Conservation (phyloP, 2,329 filamentous ascomycete species). For the Fusarium sambucinum region DNA sequence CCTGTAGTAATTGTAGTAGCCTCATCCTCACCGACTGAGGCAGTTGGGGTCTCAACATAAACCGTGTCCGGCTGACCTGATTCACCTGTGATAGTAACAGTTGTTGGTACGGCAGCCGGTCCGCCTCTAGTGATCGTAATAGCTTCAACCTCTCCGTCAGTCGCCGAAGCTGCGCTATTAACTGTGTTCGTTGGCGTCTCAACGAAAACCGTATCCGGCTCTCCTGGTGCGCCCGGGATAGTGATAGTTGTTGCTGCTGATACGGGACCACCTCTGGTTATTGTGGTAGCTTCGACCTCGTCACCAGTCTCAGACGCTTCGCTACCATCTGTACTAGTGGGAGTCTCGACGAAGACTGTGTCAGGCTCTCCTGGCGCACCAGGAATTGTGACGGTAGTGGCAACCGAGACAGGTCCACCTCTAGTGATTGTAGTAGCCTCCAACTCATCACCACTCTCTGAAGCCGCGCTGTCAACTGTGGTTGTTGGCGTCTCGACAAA, state of each 20-base stretch:
- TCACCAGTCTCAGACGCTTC: not conserved
- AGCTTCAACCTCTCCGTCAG: accelerated
- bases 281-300: not conserved
- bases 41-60: not conserved
- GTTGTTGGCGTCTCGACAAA: not conserved
- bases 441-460: not conserved
- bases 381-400: not conserved
- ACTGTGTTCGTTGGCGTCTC: not conserved
- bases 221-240: not conserved
- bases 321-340: not conserved
- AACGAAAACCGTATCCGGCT: not conserved
- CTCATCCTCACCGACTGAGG: not conserved
- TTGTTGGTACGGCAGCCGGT: not conserved
- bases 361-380: conserved; percentile 3
- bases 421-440: conserved; percentile 5
- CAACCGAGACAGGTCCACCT: conserved; percentile 2
- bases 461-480: not conserved
- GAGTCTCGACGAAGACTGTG: not conserved
- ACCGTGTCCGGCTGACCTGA: not conserved
- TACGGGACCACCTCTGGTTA: not conserved
- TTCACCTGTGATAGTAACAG: not conserved
- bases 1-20: not conserved
- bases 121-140: conserved; percentile 5
- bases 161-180: not conserved
- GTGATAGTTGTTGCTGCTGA: not conserved